phyloP scores from a whole-genome alignment of 768 basidiomycete genomes.

The Mycena polygramma region DNA sequence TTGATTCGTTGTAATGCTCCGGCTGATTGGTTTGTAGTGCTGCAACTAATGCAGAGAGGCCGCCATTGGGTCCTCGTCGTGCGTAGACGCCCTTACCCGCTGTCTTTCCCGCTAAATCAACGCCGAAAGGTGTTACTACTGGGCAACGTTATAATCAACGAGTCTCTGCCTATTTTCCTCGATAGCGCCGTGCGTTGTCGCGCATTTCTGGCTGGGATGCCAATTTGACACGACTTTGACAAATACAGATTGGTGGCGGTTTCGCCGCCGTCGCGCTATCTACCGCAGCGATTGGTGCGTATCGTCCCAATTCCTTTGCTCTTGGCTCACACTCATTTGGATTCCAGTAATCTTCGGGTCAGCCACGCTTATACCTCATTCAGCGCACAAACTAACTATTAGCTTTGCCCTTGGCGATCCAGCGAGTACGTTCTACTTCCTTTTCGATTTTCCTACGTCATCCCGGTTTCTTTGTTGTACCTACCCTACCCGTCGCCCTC shows the following conservation, averaged over 20 bases:
- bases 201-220: not conserved
- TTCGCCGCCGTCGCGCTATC: slow-evolving; percentile 84
- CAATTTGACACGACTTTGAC: too few species aligned
- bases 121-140: slow-evolving; percentile 79
- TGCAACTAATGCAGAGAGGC: slow-evolving; percentile 70
- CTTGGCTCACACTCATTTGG: not conserved
- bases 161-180: slow-evolving; percentile 86
- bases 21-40: slow-evolving; percentile 50
- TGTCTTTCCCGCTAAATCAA: not conserved
- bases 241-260: slow-evolving; percentile 68
- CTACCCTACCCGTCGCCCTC: not conserved
- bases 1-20: not conserved
- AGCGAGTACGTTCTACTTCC: slow-evolving; percentile 70
- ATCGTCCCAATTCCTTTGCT: not conserved
- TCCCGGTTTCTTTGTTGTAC: not conserved
- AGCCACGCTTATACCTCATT: slow-evolving; percentile 37
- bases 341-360: slow-evolving; percentile 86
- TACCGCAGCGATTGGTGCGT: slow-evolving; percentile 76
- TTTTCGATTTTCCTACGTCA: not conserved
- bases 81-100: slow-evolving; percentile 35
- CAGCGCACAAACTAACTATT: slow-evolving; percentile 3
- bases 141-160: slow-evolving; percentile 89
- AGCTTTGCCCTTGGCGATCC: slow-evolving; percentile 47
- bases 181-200: slow-evolving; percentile 73
- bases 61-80: slow-evolving; percentile 97